These are phyloP conservation scores for Trichosporon ovoides DNA, from an alignment of 1,284 basidiomycete genomes.

Conservation along the genomic window DNA sequence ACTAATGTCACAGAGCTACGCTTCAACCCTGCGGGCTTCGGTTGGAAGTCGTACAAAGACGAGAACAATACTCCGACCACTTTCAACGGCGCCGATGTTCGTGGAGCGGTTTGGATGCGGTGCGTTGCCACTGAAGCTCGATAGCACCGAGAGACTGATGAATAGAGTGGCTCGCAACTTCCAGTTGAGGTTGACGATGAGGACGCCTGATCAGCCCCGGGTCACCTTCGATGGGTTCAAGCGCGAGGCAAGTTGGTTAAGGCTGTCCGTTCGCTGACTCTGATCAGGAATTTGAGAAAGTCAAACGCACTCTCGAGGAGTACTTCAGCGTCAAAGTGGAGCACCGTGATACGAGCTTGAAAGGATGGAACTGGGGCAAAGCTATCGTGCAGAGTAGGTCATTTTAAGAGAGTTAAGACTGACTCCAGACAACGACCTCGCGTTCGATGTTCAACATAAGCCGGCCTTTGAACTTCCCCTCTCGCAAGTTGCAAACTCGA, in stretches of 20 bases:
- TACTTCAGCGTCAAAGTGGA: conserved; percentile 83
- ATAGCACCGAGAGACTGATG: conserved; percentile 1
- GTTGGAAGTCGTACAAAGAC: conserved; percentile 69
- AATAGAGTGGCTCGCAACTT: conserved; percentile 79
- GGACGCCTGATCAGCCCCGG: conserved; percentile 58
- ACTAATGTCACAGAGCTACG: conserved; percentile 65
- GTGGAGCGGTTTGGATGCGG: conserved; percentile 79
- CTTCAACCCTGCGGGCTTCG: conserved; percentile 79
- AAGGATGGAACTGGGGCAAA: conserved; percentile 99
- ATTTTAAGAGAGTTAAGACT: neutral
- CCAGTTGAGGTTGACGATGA: conserved; percentile 68
- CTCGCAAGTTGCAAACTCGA: conserved; percentile 85
- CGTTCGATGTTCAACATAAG: conserved; percentile 84
- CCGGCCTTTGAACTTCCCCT: conserved; percentile 89
- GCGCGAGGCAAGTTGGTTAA: conserved; percentile 62
- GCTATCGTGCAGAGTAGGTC: conserved; percentile 82
- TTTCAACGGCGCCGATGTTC: conserved; percentile 68
- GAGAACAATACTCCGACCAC: conserved; percentile 55
- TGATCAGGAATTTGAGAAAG: conserved; percentile 72
- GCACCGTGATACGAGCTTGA: conserved; percentile 76
- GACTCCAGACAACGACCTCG: conserved; percentile 71
- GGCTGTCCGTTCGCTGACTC: neutral
- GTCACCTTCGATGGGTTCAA: conserved; percentile 92
- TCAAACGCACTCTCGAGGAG: conserved; percentile 70
- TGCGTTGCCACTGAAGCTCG: conserved; percentile 19